Conservation (phyloP, 2,329 filamentous ascomycete species). For the Leptographium procerum region DNA sequence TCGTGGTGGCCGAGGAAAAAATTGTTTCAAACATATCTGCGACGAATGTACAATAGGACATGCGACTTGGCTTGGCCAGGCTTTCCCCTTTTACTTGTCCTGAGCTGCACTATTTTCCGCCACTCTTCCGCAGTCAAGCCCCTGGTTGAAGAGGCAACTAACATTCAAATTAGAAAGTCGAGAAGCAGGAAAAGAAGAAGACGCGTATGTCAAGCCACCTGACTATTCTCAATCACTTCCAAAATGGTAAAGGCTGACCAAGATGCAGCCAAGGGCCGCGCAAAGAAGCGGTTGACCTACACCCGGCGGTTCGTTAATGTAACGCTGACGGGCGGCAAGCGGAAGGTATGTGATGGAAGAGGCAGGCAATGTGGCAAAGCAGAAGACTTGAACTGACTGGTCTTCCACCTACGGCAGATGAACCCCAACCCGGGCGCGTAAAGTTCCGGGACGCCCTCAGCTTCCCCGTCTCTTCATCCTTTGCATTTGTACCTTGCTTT, state of each 20-base stretch:
- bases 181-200: constrained; percentile 94
- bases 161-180: constrained; percentile 27
- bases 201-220: constrained; percentile 31
- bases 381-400: neutral
- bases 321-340: constrained; percentile 84
- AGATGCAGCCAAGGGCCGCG: constrained; percentile 69
- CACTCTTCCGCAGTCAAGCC: too few species aligned
- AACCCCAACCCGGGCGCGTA: constrained; percentile 15
- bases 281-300: constrained; percentile 93
- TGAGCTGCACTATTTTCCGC: too few species aligned
- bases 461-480: neutral
- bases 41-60: too few species aligned
- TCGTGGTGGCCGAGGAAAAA: too few species aligned
- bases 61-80: too few species aligned
- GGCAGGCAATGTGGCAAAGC: too few species aligned
- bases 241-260: neutral
- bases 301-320: constrained; percentile 98
- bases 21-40: too few species aligned
- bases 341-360: constrained; percentile 58
- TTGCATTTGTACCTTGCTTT: neutral
- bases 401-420: constrained; percentile 8
- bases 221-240: too few species aligned
- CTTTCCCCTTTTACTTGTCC: too few species aligned
- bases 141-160: neutral
- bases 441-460: neutral